Evolutionary conservation across 2,329 filamentous ascomycete species (phyloP).

Genomic region (Sordariomycetes sp.): DNA sequence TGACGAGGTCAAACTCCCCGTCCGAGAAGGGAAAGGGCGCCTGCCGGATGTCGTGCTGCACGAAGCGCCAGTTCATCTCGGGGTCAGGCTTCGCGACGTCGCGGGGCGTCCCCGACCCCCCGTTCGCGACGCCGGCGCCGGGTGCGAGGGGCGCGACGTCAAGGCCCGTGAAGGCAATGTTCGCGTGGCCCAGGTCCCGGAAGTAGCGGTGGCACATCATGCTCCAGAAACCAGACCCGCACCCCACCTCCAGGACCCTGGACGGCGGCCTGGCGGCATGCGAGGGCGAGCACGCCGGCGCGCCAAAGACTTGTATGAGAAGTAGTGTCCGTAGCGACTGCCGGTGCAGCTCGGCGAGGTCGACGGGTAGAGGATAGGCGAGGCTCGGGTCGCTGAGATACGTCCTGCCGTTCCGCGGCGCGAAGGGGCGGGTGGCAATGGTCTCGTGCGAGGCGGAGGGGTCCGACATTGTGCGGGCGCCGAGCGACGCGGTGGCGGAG

Average conservation of each 20-base stretch:
- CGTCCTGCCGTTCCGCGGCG: constrained; percentile 64
- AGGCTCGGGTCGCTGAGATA: constrained; percentile 65
- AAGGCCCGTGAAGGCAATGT: constrained; percentile 68
- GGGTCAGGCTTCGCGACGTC: constrained; percentile 40
- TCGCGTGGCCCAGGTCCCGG: constrained; percentile 48
- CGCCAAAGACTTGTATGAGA: constrained; percentile 68
- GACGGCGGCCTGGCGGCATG: constrained; percentile 55
- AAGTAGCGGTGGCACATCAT: constrained; percentile 78
- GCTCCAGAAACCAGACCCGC: constrained; percentile 82
- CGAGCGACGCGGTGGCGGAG: constrained; percentile 29
- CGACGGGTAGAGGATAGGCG: constrained; percentile 76
- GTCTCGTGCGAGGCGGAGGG: constrained; percentile 26
- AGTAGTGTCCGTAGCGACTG: constrained; percentile 77
- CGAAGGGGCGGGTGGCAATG: constrained; percentile 38
- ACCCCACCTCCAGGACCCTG: constrained; percentile 74
- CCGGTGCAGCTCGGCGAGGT: constrained; percentile 75
- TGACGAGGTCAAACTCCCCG: constrained; percentile 74
- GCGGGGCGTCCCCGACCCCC: constrained; percentile 12
- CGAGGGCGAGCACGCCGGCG: constrained; percentile 60
- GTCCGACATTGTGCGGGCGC: constrained; percentile 25
- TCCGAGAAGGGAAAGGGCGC: constrained; percentile 66
- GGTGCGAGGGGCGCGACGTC: constrained; percentile 63
- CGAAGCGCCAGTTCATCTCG: constrained; percentile 78
- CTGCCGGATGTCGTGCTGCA: constrained; percentile 73
- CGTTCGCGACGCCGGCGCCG: constrained; percentile 29